Conservation (phyloP, 345 rosid species). For the Erysimum cheiranthoides region DNA sequence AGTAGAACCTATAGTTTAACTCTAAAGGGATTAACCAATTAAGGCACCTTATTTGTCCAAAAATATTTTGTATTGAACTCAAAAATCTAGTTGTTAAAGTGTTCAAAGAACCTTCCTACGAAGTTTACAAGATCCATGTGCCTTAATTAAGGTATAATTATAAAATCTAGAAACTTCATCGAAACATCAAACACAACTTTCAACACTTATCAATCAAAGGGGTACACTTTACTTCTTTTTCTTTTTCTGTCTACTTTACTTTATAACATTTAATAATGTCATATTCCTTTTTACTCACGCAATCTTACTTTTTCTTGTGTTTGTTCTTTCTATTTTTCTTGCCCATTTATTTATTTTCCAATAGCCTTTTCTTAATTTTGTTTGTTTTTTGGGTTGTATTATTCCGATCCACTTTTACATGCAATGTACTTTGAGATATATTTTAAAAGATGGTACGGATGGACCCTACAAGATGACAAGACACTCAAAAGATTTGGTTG, state of each 20-base stretch:
- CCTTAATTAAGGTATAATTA: not conserved
- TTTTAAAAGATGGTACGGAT: constrained; percentile 38
- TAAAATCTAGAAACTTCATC: constrained; percentile 23
- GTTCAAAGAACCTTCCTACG: constrained; percentile 7
- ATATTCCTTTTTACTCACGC: constrained; percentile 19
- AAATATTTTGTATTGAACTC: not conserved
- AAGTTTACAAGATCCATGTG: constrained; percentile 17
- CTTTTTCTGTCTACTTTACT: constrained; percentile 28
- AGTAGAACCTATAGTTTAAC: not conserved
- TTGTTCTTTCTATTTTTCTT: not conserved
- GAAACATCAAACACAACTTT: constrained; percentile 37
- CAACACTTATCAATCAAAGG: constrained; percentile 21
- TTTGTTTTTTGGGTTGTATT: constrained; percentile 34
- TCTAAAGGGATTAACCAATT: not conserved
- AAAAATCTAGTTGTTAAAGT: not conserved
- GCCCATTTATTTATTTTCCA: not conserved
- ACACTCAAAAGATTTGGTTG: constrained; percentile 36
- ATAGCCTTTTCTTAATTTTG: constrained; percentile 10
- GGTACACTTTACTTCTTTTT: constrained; percentile 1
- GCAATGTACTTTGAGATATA: constrained; percentile 41
- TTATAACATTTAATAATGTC: not conserved
- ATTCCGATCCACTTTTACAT: constrained; percentile 43
- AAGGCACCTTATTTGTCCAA: not conserved
- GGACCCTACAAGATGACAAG: constrained; percentile 42
- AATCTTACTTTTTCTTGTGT: constrained; percentile 27